These are phyloP conservation scores for Melampsora larici-populina DNA, from an alignment of 1,284 basidiomycete genomes.

Conservation along the genomic window DNA sequence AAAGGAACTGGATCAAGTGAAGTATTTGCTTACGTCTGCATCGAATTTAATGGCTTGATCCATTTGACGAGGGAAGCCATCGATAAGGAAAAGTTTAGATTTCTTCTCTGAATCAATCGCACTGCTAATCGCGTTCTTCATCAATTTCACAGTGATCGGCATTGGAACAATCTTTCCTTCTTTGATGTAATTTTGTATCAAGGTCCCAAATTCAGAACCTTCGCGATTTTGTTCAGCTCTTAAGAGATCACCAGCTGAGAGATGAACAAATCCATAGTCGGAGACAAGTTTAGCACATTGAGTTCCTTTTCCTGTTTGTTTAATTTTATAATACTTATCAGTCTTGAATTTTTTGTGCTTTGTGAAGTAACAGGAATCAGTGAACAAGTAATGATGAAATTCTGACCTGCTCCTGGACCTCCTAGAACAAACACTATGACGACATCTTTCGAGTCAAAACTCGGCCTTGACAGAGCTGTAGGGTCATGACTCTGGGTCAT, in stretches of 20 bases:
- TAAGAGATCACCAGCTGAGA: constrained; percentile 94
- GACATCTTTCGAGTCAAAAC: constrained; percentile 72
- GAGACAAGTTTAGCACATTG: constrained; percentile 83
- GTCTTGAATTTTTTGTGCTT: background rate
- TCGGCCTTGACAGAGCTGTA: constrained; percentile 49
- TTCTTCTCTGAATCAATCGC: constrained; percentile 60
- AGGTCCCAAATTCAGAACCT: constrained; percentile 75
- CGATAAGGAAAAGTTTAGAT: constrained; percentile 78
- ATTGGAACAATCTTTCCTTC: constrained; percentile 95
- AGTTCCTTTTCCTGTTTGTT: constrained; percentile 73
- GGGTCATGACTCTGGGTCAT: too few species aligned
- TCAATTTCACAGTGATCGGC: constrained; percentile 91
- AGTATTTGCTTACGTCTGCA: constrained; percentile 63
- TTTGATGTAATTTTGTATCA: constrained; percentile 84
- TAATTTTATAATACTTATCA: background rate
- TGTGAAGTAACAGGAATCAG: background rate
- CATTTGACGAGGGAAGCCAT: constrained; percentile 98
- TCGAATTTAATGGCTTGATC: constrained; percentile 95
- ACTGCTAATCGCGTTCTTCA: constrained; percentile 84
- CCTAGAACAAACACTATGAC: constrained; percentile 93
- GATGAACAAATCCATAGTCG: constrained; percentile 86
- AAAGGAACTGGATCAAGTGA: background rate
- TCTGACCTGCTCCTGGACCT: constrained; percentile 76
- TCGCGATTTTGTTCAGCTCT: constrained; percentile 86
- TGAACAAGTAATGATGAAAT: background rate